Base-by-base conservation (phyloP, 257 asterid genomes). In the Asclepias syriaca region DNA sequence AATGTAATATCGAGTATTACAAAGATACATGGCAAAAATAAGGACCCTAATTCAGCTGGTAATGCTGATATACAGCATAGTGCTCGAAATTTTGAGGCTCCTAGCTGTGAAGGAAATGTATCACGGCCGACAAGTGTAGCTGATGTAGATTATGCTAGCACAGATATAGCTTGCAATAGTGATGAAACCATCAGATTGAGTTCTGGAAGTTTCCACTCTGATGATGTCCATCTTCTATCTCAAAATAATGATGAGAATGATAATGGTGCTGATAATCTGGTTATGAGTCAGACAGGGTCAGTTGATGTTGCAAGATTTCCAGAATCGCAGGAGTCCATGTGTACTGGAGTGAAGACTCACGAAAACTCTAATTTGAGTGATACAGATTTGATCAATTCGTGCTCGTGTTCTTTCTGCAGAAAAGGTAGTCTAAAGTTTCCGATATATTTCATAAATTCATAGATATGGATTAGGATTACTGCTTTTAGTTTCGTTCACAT, bases 391-490 rank as follows among this genome's bases (percentile, higher is more conserved):
- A 84, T 88, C 72, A 86, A 76, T 74, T 32, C 83, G 58, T 93
- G 97, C 75, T 79, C 94, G 9, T 93, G 97, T 66, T 83, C 94
- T 1, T 90, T 93, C 79, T 93, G 98, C 84, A 85, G 90, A 19
- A 85, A 89, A 89, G 98, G 96, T 93, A 84, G 73, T 58, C 27
- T 61, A 40, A 65, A 66, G 57, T 21, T 54, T 65, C 32, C 12
- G 71, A 21, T 40, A 8, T 19, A 64, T 63, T 78, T 19, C 6
- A 9, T 21, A 39, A 43, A 43, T 74, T n/a, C 49, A 27, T 59
- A 18, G 24, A 76, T 45, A 58, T 48, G 65, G 22, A 24, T 43
- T 43, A 8, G 61, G 11, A 37, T 24, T 40, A 4, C 40, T 18
- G 15, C 53, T 18, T 37, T 16, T 68, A 1, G 15, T 69, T 74